These are phyloP conservation scores for Clavispora santaluciae DNA, from an alignment of 805 yeast species.

Conservation along the genomic window DNA sequence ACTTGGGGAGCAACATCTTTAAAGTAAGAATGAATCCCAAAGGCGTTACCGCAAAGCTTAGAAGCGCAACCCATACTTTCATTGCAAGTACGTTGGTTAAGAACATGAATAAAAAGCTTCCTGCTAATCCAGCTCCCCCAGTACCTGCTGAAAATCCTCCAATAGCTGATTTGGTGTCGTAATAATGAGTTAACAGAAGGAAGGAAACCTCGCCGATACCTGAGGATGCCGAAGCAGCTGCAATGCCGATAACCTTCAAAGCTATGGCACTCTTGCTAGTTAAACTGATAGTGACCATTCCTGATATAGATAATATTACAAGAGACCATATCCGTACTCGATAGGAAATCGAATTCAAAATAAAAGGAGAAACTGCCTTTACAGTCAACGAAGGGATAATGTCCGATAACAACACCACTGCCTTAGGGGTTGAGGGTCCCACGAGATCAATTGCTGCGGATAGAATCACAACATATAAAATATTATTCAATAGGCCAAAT, in stretches of 20 bases:
- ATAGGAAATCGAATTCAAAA: conserved; percentile 64
- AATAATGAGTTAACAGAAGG: conserved; percentile 79
- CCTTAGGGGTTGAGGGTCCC: conserved; percentile 79
- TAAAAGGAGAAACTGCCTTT: conserved; percentile 75
- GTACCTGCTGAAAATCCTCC: conserved; percentile 94
- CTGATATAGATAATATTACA: conserved; percentile 56
- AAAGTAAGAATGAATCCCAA: conserved; percentile 40
- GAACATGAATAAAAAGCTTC: conserved; percentile 66
- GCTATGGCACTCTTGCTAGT: conserved; percentile 25
- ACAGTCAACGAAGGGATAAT: conserved; percentile 75
- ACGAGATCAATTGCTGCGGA: conserved; percentile 92
- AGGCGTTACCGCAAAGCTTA: conserved; percentile 53
- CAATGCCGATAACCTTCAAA: conserved; percentile 59
- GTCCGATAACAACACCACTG: conserved; percentile 79
- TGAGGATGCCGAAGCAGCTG: conserved; percentile 75
- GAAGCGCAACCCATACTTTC: conserved; percentile 48
- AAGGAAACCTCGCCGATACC: conserved; percentile 92
- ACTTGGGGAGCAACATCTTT: conserved; percentile 21
- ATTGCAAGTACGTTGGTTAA: conserved; percentile 66
- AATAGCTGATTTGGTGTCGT: conserved; percentile 49
- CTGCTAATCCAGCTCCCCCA: conserved; percentile 90
- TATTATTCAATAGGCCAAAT: conserved; percentile 84
- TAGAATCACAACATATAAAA: conserved; percentile 83
- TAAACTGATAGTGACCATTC: conserved; percentile 68
- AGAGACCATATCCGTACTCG: conserved; percentile 46